Base-by-base conservation (phyloP, 2,329 filamentous ascomycete genomes). In the Calonectria ilicicola region DNA sequence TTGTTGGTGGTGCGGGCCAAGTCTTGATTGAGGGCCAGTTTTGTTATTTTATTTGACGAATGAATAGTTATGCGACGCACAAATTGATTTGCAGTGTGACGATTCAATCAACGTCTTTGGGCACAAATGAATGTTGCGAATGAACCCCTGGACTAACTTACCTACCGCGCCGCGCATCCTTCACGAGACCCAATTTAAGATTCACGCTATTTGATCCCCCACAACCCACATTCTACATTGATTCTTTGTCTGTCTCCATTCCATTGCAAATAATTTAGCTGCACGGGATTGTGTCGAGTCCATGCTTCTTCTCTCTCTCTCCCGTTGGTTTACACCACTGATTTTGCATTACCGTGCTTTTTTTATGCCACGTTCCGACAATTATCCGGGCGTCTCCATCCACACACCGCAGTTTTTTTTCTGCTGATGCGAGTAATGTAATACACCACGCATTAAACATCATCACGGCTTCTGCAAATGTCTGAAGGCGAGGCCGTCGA, bases 1-100 rank as follows among this genome's bases (percentile, higher is more conserved):
- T 21, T 69, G 58, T 26, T 69, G 15, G 67, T 69, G 2, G 38
- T 65, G 26, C 67, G 64, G 32, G 67, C 67, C 10, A 64, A 69
- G 12, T 40, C 53, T 17, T 60, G 38, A 35, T 2, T 1, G 6
- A 12, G 1, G 3, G 32, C 8, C 3, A 5, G 21, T 58, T 12
- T 40, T 7, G 2, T 60, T n/a, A 35, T 12, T 23, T 47, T 7
- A 17, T n/a, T 21, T 56, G 53, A 60, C 15, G 23, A 15, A n/a
- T 53, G 49, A 26, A 60, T n/a, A n/a, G n/a, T 32, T 26, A 42
- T 60, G 53, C 53, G 53, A 23, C 23, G 44, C 44, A 23, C 10
- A 21, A 23, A 12, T 47, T 47, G 44, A 21, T 10, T 47, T 19
- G 10, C 42, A 46, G n/a, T 47, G 9, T 47, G 32, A 35, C 12